Evolutionary conservation across 1,139 yeast species (phyloP), one percentile per base, ranked within the genome.

Genomic region (Taiozyma sp.): DNA sequence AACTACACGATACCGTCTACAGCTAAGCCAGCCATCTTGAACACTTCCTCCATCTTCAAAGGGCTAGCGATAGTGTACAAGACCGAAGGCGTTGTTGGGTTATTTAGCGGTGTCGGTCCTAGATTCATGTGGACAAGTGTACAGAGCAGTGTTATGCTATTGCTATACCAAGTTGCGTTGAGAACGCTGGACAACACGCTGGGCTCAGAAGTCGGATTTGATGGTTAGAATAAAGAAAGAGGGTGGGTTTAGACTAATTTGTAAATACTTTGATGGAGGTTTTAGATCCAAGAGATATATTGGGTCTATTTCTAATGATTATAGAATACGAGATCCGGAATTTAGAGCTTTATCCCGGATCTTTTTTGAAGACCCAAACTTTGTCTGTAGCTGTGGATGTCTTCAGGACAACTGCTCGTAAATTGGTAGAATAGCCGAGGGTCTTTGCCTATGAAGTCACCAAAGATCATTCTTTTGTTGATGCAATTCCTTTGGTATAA

Each of bases 81-180:
- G 52, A 73, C 76, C 30, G 97, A 93, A 66, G 98, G 99, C 1
- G 52, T 85, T 0, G 57, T 78, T 1, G 97, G 97, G 0, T 74
- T 89, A 46, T 91, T 93, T 68, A 81, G 93, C 39, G 99, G 99
- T 1, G 97, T 95, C 11, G 97, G 97, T 0, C 99, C 99, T 0
- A 75, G 99, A 55, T 83, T 91, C 57, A 88, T 93, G 9, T 93
- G 99, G 99, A 91, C 99, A 0, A 89, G 96, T 56, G 76, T 91
- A 16, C 99, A 93, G 67, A 88, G 97, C 67, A 88, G 97, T 55
- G 86, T 93, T 51, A 93, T 95, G 99, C 75, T 95, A 56, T 73
- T 93, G 56, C 73, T 91, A 47, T 93, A 93, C 69, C 99, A 93
- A 62, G 59, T 68, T 44, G 61, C 74, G 3, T 53, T 73, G 46